Percentiles rank a stretch among this genome's conserved stretches.
Conservation (phyloP, 352 stramenopile species). For the Phytophthora niederhauseri region DNA sequence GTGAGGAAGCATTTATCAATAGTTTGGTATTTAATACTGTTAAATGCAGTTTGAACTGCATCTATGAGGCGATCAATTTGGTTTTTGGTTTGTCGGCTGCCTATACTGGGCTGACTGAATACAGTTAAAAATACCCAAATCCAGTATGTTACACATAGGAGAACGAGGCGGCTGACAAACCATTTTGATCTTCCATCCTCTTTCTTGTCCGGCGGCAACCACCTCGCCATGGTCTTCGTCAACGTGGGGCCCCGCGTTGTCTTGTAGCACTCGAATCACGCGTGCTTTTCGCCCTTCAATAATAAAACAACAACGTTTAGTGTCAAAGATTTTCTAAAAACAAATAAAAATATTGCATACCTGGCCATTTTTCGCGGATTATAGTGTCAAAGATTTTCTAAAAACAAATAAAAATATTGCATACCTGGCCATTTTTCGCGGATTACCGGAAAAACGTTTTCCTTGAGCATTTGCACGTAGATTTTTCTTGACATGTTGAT, state of each 20-base stretch:
- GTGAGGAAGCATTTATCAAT: constrained; percentile 10
- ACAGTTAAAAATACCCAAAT: constrained; percentile 15
- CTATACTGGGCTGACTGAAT: constrained; percentile 13
- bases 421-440: constrained; percentile 13
- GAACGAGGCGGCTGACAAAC: constrained; percentile 13
- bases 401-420: background rate
- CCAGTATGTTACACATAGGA: constrained; percentile 5
- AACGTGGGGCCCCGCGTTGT: constrained; percentile 17
- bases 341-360: constrained; percentile 1
- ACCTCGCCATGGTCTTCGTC: constrained; percentile 13
- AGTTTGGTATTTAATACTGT: background rate
- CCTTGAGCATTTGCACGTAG: constrained; percentile 13
- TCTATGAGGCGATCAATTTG: constrained; percentile 4
- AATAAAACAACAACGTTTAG: background rate
- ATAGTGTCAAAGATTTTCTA: too few relatives aligned
- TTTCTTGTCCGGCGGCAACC: constrained; percentile 2
- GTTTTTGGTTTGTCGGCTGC: background rate
- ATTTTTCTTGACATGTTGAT: constrained; percentile 8
- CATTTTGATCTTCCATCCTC: constrained; percentile 19
- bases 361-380: constrained; percentile 14
- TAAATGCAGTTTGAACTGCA: constrained; percentile 1
- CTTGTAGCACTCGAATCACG: constrained; percentile 16
- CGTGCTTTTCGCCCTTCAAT: constrained; percentile 12
- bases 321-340: too few relatives aligned
- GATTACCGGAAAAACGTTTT: constrained; percentile 19